Evolutionary conservation across 805 yeast genomes (phyloP).

Genomic region (Candida nemodendra): DNA sequence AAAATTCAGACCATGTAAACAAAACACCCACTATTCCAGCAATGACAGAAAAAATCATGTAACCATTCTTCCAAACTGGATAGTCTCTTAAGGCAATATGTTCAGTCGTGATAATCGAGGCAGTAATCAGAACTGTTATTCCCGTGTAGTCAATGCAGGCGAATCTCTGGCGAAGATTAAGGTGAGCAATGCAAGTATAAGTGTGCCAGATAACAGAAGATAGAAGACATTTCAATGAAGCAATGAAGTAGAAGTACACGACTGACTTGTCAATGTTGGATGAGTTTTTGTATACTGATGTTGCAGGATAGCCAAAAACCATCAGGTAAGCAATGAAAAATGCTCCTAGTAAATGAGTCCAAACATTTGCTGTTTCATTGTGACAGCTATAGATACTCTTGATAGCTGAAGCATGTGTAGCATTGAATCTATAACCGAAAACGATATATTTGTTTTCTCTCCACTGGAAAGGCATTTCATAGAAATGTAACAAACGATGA

Average conservation of each 20-base stretch:
- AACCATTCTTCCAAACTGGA: slow-evolving; percentile 45
- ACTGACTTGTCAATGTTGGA: slow-evolving; percentile 45
- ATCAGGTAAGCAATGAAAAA: slow-evolving; percentile 54
- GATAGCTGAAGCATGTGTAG: slow-evolving; percentile 57
- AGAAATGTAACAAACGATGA: slow-evolving; percentile 62
- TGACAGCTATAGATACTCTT: slow-evolving; percentile 63
- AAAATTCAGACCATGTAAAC: slow-evolving; percentile 89
- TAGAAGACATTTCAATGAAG: slow-evolving; percentile 72
- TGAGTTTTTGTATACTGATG: slow-evolving; percentile 47
- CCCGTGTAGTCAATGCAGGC: slow-evolving; percentile 97
- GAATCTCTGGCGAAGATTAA: slow-evolving; percentile 62
- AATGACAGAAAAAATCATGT: slow-evolving; percentile 57
- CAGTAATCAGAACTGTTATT: slow-evolving; percentile 84
- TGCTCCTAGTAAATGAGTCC: slow-evolving; percentile 86
- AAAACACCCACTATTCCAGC: slow-evolving; percentile 72
- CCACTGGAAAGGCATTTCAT: slow-evolving; percentile 90
- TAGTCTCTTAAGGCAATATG: slow-evolving; percentile 70
- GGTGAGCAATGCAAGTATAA: slow-evolving; percentile 70
- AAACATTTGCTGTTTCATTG: slow-evolving; percentile 88
- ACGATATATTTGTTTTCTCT: slow-evolving; percentile 85
- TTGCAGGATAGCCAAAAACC: slow-evolving; percentile 59
- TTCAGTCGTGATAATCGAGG: slow-evolving; percentile 84
- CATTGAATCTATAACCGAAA: slow-evolving; percentile 81
- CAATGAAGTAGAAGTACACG: slow-evolving; percentile 62
- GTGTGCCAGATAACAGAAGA: slow-evolving; percentile 92